These are phyloP conservation scores for Phytophthora melonis DNA, from an alignment of 352 stramenopile species.

Conservation along the genomic window DNA sequence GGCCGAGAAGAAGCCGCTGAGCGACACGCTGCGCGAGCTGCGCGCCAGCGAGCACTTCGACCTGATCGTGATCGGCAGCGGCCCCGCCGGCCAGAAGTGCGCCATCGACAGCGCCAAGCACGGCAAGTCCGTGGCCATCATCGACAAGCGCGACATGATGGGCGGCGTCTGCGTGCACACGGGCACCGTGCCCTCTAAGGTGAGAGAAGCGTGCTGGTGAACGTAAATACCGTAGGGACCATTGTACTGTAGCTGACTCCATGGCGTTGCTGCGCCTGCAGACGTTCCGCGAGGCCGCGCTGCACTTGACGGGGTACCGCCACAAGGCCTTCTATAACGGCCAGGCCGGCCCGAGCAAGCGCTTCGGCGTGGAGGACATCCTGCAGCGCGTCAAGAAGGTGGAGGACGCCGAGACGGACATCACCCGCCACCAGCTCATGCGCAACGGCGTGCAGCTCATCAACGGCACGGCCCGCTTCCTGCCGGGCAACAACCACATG, in stretches of 20 bases:
- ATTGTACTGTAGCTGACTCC: neutral
- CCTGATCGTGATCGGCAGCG: conserved; percentile 91
- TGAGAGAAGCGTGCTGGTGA: conserved; percentile 13
- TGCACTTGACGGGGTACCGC: conserved; percentile 90
- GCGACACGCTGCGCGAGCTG: conserved; percentile 79
- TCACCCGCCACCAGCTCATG: conserved; percentile 85
- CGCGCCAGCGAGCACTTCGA: conserved; percentile 90
- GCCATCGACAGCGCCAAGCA: conserved; percentile 91
- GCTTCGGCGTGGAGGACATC: conserved; percentile 85
- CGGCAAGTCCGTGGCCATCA: conserved; percentile 84
- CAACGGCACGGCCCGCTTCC: conserved; percentile 81
- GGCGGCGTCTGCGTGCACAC: conserved; percentile 92
- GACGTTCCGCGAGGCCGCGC: conserved; percentile 91
- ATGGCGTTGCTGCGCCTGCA: conserved; percentile 28
- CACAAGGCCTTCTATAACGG: conserved; percentile 92
- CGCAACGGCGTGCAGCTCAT: conserved; percentile 86
- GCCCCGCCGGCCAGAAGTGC: conserved; percentile 90
- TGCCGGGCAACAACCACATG: conserved; percentile 78
- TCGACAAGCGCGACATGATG: conserved; percentile 92
- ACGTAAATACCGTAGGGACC: no score
- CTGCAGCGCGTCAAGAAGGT: conserved; percentile 87
- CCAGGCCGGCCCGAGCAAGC: conserved; percentile 68
- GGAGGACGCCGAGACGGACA: conserved; percentile 84
- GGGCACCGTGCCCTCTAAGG: conserved; percentile 89
- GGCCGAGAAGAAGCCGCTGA: conserved; percentile 44